Evolutionary conservation across 805 yeast genomes (phyloP).

Genomic region (Teunomyces atbi): DNA sequence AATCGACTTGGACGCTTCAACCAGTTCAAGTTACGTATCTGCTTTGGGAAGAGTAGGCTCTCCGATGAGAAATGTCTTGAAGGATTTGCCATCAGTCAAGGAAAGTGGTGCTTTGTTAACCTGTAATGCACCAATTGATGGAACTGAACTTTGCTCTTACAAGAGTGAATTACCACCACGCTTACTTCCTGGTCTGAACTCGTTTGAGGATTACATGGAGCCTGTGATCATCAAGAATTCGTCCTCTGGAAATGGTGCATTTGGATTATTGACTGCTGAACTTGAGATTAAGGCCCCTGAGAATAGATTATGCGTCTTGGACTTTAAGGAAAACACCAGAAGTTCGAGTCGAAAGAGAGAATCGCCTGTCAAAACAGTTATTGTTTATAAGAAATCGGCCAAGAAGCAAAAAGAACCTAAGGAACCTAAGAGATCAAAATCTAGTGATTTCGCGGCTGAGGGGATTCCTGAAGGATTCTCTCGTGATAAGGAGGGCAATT

Average conservation of each 20-base stretch:
- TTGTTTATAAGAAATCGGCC: slow-evolving; percentile 37
- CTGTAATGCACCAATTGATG: slow-evolving; percentile 43
- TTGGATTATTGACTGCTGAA: slow-evolving; percentile 66
- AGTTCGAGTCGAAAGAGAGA: slow-evolving; percentile 7
- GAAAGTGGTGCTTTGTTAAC: slow-evolving; percentile 19
- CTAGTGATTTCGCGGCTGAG: slow-evolving; percentile 6
- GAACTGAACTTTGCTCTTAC: slow-evolving; percentile 54
- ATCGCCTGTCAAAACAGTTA: slow-evolving; percentile 56
- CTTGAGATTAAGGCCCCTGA: slow-evolving; percentile 55
- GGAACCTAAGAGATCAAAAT: slow-evolving; percentile 9
- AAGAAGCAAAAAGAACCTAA: slow-evolving; percentile 23
- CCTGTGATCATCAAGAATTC: slow-evolving; percentile 53
- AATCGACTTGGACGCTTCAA: slow-evolving; percentile 43
- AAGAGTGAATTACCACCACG: slow-evolving; percentile 48
- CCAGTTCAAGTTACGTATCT: slow-evolving; percentile 36
- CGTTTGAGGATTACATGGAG: slow-evolving; percentile 44
- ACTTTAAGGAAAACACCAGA: slow-evolving; percentile 46
- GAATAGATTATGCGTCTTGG: slow-evolving; percentile 62
- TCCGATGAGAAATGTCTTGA: slow-evolving; percentile 42
- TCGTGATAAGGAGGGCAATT: slow-evolving; percentile 40
- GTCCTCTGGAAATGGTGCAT: slow-evolving; percentile 45
- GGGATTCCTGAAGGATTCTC: slow-evolving; percentile 48
- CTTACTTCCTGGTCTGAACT: slow-evolving; percentile 27
- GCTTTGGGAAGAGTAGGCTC: slow-evolving; percentile 53
- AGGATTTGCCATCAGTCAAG: slow-evolving; percentile 66